Evolutionary conservation across 2,329 filamentous ascomycete genomes (phyloP).

Genomic region (Pseudocercospora crystallina): DNA sequence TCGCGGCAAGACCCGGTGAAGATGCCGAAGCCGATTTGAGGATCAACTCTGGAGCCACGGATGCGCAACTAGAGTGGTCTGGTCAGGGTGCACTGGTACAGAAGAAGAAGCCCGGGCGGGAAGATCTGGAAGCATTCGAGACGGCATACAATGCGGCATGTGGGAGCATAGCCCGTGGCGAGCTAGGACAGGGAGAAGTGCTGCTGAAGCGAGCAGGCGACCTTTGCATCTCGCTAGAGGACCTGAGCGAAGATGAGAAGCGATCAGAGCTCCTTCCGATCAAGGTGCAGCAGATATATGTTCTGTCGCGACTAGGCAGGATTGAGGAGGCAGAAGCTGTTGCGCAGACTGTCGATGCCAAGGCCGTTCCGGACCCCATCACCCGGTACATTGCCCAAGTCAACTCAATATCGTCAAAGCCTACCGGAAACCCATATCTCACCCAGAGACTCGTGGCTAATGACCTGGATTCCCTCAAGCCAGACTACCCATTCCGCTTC

Average conservation of each 20-base stretch:
- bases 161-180: constrained; percentile 67
- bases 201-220: constrained; percentile 69
- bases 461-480: constrained; percentile 52
- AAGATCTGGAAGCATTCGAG: constrained; percentile 74
- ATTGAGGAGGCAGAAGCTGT: constrained; percentile 64
- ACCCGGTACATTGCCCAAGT: constrained; percentile 66
- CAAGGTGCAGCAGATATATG: constrained; percentile 72
- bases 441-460: constrained; percentile 62
- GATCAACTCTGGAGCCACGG: constrained; percentile 72
- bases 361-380: constrained; percentile 66
- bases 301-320: constrained; percentile 66
- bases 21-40: constrained; percentile 72
- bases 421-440: constrained; percentile 64
- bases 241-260: constrained; percentile 72
- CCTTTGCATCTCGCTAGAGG: constrained; percentile 71
- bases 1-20: constrained; percentile 50
- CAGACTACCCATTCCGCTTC: constrained; percentile 70
- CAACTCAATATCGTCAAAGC: constrained; percentile 57
- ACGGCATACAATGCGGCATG: constrained; percentile 80
- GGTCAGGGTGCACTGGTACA: constrained; percentile 54
- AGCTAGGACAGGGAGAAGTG: constrained; percentile 63
- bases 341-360: constrained; percentile 60
- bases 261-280: constrained; percentile 73
- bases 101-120: constrained; percentile 57
- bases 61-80: constrained; percentile 72